These are phyloP conservation scores for Mycosphaerella arachidis DNA, from an alignment of 2,329 filamentous ascomycete species.

Conservation along the genomic window DNA sequence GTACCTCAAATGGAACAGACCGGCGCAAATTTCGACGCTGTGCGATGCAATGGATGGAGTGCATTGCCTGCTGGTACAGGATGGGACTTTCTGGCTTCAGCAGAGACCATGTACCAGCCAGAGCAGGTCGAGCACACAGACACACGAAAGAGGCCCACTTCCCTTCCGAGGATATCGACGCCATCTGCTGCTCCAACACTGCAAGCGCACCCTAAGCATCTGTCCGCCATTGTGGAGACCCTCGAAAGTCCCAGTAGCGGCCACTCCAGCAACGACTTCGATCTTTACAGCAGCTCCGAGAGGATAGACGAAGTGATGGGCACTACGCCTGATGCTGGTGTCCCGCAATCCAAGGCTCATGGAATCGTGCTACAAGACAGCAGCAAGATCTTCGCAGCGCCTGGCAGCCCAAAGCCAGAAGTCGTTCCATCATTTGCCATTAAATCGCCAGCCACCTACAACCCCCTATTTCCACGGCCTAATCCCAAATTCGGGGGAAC, in stretches of 20 bases:
- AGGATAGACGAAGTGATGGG: neutral
- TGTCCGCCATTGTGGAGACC: constrained; percentile 40
- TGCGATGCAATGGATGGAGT: constrained; percentile 16
- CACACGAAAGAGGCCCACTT: constrained; percentile 22
- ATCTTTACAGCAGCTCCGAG: neutral
- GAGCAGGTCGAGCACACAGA: constrained; percentile 5
- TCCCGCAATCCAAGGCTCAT: neutral
- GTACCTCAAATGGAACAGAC: constrained; percentile 19
- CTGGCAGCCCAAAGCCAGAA: constrained; percentile 25
- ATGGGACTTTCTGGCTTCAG: constrained; percentile 40
- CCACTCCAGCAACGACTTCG: neutral
- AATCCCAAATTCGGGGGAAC: constrained; percentile 11
- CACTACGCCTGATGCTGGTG: neutral
- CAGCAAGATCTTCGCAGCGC: constrained; percentile 1
- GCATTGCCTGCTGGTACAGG: constrained; percentile 31
- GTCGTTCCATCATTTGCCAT: constrained; percentile 29
- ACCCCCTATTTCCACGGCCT: constrained; percentile 21
- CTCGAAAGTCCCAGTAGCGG: constrained; percentile 24
- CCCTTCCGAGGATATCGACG: constrained; percentile 23
- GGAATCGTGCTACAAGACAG: neutral
- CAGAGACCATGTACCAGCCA: constrained; percentile 32
- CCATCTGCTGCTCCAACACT: constrained; percentile 19
- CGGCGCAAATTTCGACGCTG: constrained; percentile 16
- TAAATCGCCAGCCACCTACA: constrained; percentile 23
- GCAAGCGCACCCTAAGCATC: constrained; percentile 24